Evolutionary conservation across 2,329 filamentous ascomycete species (phyloP).

Genomic region (Talaromyces sp.): DNA sequence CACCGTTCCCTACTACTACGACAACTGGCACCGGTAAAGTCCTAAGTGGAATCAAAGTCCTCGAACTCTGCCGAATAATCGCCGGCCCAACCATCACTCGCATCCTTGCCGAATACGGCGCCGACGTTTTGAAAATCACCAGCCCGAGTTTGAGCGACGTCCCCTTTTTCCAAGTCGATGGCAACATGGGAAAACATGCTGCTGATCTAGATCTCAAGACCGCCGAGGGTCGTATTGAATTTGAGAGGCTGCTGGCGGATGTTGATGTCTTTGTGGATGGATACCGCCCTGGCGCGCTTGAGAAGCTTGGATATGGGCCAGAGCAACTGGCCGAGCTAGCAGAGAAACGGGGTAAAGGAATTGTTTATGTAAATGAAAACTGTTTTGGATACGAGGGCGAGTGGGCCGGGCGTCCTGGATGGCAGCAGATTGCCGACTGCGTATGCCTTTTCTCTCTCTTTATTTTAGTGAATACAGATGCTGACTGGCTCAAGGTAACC

Average conservation of each 20-base stretch:
- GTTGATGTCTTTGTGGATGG: slow-evolving; percentile 66
- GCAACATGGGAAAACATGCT: slow-evolving; percentile 67
- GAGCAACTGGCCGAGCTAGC: slow-evolving; percentile 51
- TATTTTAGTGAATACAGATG: background rate
- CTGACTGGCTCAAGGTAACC: slow-evolving; percentile 27
- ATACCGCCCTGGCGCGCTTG: slow-evolving; percentile 63
- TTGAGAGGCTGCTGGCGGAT: slow-evolving; percentile 57
- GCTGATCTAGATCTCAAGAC: slow-evolving; percentile 60
- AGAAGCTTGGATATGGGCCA: slow-evolving; percentile 60
- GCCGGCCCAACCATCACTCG: slow-evolving; percentile 69
- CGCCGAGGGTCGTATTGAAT: slow-evolving; percentile 47
- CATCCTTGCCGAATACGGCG: slow-evolving; percentile 70
- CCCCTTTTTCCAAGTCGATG: slow-evolving; percentile 68
- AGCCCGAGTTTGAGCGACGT: slow-evolving; percentile 64
- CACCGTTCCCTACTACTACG: slow-evolving; percentile 22
- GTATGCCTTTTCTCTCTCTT: slow-evolving; percentile 37
- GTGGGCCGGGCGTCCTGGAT: slow-evolving; percentile 62
- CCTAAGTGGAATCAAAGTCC: slow-evolving; percentile 62
- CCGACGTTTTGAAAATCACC: slow-evolving; percentile 68
- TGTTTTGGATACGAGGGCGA: slow-evolving; percentile 64
- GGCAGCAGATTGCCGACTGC: slow-evolving; percentile 69
- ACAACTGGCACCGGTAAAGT: slow-evolving; percentile 15
- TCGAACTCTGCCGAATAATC: slow-evolving; percentile 72
- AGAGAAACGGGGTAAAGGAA: slow-evolving; percentile 54
- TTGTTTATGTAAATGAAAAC: slow-evolving; percentile 66